These are phyloP conservation scores for Jatropha multifida DNA, from an alignment of 441 rosid genomes.

Conservation along the genomic window DNA sequence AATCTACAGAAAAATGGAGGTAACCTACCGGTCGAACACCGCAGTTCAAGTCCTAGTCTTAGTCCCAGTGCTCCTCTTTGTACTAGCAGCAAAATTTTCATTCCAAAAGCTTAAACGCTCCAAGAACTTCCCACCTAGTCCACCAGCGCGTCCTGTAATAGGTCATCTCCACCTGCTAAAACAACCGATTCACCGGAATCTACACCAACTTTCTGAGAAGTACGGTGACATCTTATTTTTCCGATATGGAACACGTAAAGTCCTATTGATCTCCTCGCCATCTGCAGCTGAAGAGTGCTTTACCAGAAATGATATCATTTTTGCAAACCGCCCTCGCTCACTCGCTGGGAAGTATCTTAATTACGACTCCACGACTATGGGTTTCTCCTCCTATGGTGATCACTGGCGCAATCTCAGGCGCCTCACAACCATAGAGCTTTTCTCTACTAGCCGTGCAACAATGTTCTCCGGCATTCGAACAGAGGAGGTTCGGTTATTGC, in stretches of 20 bases:
- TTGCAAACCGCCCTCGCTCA: slow-evolving; percentile 23
- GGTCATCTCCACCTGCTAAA: slow-evolving; percentile 37
- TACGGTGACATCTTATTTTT: slow-evolving; percentile 20
- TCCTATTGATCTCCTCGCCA: slow-evolving; percentile 20
- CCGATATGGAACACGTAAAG: slow-evolving; percentile 7
- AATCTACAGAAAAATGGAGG: background rate
- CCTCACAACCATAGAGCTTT: slow-evolving; percentile 18
- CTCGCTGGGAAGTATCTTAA: slow-evolving; percentile 1
- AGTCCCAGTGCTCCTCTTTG: background rate
- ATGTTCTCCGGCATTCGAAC: slow-evolving; percentile 3
- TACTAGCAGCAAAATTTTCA: background rate
- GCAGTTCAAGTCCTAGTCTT: background rate
- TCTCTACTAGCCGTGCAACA: slow-evolving; percentile 11
- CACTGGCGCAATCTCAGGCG: slow-evolving; percentile 33
- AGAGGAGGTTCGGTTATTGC: slow-evolving; percentile 14
- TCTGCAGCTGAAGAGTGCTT: slow-evolving; percentile 29
- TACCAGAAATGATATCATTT: slow-evolving; percentile 19
- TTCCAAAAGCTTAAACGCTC: background rate
- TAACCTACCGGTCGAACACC: background rate
- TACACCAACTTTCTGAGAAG: slow-evolving; percentile 6
- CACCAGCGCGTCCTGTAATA: slow-evolving; percentile 21
- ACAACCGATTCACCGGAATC: slow-evolving; percentile 16
- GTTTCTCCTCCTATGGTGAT: slow-evolving; percentile 18
- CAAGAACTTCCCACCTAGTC: slow-evolving; percentile 29
- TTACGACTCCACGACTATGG: slow-evolving; percentile 12